Conservation (phyloP, 352 stramenopile genomes). For the Pythium graminicola region DNA sequence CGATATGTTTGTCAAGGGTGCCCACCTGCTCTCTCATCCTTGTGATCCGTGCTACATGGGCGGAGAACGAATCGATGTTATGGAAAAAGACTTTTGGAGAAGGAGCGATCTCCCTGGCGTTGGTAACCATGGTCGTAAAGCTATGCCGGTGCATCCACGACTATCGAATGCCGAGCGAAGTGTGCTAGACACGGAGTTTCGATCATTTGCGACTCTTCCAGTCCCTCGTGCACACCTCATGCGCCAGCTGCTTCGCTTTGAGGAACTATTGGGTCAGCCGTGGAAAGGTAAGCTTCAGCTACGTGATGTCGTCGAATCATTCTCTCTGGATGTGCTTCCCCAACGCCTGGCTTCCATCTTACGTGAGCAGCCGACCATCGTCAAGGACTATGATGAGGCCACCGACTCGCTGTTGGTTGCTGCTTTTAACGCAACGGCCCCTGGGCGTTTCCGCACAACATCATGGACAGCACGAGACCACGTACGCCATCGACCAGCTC, state of each 20-base stretch:
- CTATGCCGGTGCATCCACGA: conserved; percentile 36
- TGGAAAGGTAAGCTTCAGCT: conserved; percentile 52
- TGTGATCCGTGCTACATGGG: conserved; percentile 26
- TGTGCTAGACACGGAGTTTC: conserved; percentile 54
- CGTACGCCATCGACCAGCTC: conserved; percentile 60
- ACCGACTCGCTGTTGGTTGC: conserved; percentile 56
- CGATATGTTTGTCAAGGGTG: conserved; percentile 18
- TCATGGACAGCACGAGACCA: conserved; percentile 47
- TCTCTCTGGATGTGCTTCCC: conserved; percentile 40
- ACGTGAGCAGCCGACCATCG: conserved; percentile 28
- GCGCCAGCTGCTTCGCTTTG: conserved; percentile 50
- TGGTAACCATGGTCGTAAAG: conserved; percentile 54
- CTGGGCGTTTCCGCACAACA: conserved; percentile 38
- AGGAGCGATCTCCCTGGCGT: conserved; percentile 58
- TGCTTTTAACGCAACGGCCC: conserved; percentile 36
- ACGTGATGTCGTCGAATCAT: conserved; percentile 31
- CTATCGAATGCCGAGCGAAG: conserved; percentile 36
- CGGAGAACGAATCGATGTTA: conserved; percentile 30
- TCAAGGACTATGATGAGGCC: conserved; percentile 46
- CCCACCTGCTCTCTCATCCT: background rate
- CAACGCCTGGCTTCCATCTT: conserved; percentile 52
- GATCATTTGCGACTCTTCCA: conserved; percentile 28
- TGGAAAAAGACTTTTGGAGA: conserved; percentile 54
- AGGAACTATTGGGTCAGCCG: conserved; percentile 38
- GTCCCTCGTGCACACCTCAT: conserved; percentile 44